Evolutionary conservation across 2,329 filamentous ascomycete species (phyloP), one percentile per base, ranked within the genome.

Genomic region (Neofusicoccum parvum): DNA sequence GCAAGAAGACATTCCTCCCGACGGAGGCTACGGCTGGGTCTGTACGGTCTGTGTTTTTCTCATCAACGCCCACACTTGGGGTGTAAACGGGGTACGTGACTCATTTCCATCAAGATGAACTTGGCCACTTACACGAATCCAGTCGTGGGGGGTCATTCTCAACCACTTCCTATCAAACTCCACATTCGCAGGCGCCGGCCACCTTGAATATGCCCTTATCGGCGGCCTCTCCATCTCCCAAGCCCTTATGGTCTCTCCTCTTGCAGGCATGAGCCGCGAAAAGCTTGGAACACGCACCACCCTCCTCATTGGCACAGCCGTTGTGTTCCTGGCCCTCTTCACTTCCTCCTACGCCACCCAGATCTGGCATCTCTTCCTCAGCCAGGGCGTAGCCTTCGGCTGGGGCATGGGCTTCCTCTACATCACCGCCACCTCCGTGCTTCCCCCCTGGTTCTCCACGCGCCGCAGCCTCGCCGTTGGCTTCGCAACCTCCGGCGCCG

Each of bases 11-110:
- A 12, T 46, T 1, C 67, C 64, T 11, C 68, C 68, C 34, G 73
- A 78, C 64, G 76, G 76, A 9, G 76, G 76, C 3, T 78, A 79
- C 60, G 77, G 74, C 59, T 79, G 76, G 77, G 69, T 78, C 3
- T 69, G 70, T 62, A 72, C 73, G 10, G 60, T 58, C 20, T 71
- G 71, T 12, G 68, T 74, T 11, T 70, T 70, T 49, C 66, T 72
- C 41, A 63, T 76, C 64, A 76, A 76, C 62, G 68, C 67, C 65
- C 72, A 73, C 66, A 76, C 74, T 15, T 76, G 75, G 74, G 75
- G 74, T 50, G 60, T 72, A 5, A 66, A 68, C 20, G 68, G 71
- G 12, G 69, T 70, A 56, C 58, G 68, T 67, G 56, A 37, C 41
- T 23, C 39, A 14, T 32, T 39, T 15, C 32, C 32, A 37, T 32